Conservation (phyloP, 2,329 filamentous ascomycete genomes). For the Bipolaris sorokiniana region DNA sequence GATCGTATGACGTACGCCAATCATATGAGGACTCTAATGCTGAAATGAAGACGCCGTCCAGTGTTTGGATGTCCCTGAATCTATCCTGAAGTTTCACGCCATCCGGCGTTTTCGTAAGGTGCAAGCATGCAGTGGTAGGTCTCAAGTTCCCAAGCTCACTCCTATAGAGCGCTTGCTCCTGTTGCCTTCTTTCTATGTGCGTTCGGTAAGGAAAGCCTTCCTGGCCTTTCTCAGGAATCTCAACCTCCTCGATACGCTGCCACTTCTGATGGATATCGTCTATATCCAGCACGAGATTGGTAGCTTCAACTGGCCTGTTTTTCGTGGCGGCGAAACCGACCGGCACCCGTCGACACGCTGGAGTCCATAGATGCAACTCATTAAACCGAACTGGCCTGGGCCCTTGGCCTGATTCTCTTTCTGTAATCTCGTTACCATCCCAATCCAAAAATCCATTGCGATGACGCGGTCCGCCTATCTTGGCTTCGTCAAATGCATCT, state of each 20-base stretch:
- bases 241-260: neutral
- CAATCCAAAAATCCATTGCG: neutral
- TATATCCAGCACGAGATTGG: neutral
- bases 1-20: slow-evolving; percentile 21
- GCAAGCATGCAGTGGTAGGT: neutral
- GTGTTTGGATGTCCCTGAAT: neutral
- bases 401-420: neutral
- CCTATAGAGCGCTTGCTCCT: neutral
- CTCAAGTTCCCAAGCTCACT: neutral
- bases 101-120: neutral
- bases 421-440: neutral
- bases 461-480: neutral
- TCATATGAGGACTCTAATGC: slow-evolving; percentile 13
- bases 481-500: neutral
- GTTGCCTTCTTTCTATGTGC: neutral
- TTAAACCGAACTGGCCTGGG: neutral
- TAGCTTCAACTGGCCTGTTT: neutral
- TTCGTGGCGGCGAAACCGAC: neutral
- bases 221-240: neutral
- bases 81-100: neutral
- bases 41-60: slow-evolving; percentile 11
- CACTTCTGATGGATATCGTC: neutral
- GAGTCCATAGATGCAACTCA: slow-evolving; percentile 1
- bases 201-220: neutral
- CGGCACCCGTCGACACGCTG: neutral